A percentile compares a stretch with the other conserved stretches of the same genome.
These are phyloP conservation scores for Pseudognaphalium luteoalbum DNA, from an alignment of 129 eudicot genomes.

Conservation along the genomic window DNA sequence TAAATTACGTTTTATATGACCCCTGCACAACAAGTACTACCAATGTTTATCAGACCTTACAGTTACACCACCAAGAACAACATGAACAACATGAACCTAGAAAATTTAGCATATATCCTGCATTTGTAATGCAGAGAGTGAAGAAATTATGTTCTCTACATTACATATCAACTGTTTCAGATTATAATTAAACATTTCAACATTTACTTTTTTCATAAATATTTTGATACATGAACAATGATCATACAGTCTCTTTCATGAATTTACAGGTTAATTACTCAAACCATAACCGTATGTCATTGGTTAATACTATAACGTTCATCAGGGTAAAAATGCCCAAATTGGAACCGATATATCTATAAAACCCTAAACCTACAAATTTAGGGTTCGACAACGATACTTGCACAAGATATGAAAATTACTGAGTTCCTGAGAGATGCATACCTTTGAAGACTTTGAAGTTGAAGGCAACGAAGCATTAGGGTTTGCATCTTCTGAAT, in stretches of 20 bases:
- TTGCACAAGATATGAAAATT: neutral
- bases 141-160: neutral
- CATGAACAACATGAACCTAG: neutral
- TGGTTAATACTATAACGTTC: neutral
- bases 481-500: conserved; percentile 34
- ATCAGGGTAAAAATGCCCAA: neutral
- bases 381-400: conserved; percentile 19
- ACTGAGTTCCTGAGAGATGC: neutral
- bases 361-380: conserved; percentile 13
- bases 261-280: neutral
- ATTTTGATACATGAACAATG: neutral
- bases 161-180: neutral
- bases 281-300: neutral
- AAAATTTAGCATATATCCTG: neutral
- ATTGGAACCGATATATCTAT: neutral
- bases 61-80: no score
- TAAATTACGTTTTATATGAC: neutral
- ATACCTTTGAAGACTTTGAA: conserved; percentile 61
- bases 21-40: neutral
- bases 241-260: neutral
- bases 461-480: conserved; percentile 42
- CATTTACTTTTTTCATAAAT: neutral
- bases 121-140: neutral
- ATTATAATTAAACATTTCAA: neutral
- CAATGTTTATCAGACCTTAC: neutral